Evolutionary conservation across 495 filamentous ascomycete species (phyloP).

Genomic region (Xylaria cubensis): DNA sequence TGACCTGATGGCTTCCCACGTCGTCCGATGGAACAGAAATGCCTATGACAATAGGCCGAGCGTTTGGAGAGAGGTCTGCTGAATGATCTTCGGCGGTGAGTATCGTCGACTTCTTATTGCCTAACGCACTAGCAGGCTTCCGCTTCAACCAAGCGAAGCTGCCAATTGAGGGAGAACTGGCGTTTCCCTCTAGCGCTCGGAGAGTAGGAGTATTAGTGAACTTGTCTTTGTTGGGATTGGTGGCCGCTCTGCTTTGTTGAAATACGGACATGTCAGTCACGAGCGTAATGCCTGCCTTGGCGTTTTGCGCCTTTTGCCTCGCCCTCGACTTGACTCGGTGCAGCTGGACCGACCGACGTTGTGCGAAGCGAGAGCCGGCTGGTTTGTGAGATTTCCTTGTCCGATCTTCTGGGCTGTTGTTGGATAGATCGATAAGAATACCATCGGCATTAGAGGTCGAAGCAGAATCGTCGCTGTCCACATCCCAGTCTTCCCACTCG

Average conservation of each 20-base stretch:
- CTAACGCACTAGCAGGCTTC: constrained; percentile 35
- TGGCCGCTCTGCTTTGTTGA: constrained; percentile 27
- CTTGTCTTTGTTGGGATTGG: constrained; percentile 41
- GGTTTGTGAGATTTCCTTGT: constrained; percentile 19
- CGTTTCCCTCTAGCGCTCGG: constrained; percentile 53
- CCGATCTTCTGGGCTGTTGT: constrained; percentile 25
- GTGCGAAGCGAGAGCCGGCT: constrained; percentile 27
- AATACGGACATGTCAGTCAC: constrained; percentile 63
- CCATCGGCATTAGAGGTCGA: constrained; percentile 33
- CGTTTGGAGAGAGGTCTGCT: constrained; percentile 74
- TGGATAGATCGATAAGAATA: constrained; percentile 37
- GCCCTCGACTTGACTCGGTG: constrained; percentile 53
- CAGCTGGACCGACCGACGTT: constrained; percentile 35
- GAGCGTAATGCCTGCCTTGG: constrained; percentile 67
- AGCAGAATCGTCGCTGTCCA: constrained; percentile 45
- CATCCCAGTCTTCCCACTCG: constrained; percentile 59
- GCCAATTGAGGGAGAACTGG: constrained; percentile 47
- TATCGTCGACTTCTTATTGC: constrained; percentile 35
- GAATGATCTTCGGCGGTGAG: constrained; percentile 27
- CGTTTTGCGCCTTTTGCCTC: constrained; percentile 62
- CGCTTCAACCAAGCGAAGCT: constrained; percentile 53
- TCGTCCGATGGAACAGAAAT: constrained; percentile 70
- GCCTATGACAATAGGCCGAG: constrained; percentile 80
- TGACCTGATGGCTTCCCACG: constrained; percentile 56
- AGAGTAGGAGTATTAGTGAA: constrained; percentile 60